Base-by-base conservation (phyloP, 345 rosid species). In the Eutrema japonicum region DNA sequence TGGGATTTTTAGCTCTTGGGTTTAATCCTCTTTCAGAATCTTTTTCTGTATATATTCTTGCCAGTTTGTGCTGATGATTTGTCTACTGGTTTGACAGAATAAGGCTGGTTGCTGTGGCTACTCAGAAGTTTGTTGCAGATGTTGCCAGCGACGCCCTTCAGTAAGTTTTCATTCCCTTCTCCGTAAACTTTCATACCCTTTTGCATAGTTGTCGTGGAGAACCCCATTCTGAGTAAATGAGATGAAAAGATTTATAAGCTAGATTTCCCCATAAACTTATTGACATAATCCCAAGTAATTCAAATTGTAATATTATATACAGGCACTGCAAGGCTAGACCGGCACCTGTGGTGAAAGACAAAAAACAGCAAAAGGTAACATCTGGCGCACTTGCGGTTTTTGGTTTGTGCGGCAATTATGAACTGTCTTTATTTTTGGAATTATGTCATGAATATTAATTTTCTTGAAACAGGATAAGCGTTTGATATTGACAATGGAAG, bases 301-400 rank as follows among this genome's bases (percentile, higher is more conserved):
- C 51, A 12, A 8, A 59, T 43, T 68, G 65, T 76, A 51, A 77
- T 35, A 4, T 7, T 37, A 49, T 10, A 14, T 77, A 75, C 72
- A 92, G 96, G 87, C 96, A 91, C 51, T 94, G 96, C 87, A 89
- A 85, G 86, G 98, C 98, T 69, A 87, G 98, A 72, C 97, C 82
- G 72, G 71, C 90, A 58, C 64, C 96, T 27, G 82, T 92, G 14
- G 92, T 88, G 41, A 94, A 92, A 85, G 99, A 94, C 84, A 94
- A 94, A 82, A 94, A 91, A 84, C 96, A 87, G 84, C 97, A 89
- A 79, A 94, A 94, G 96, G 97, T 94, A 58, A 55, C 78, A 14
- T 43, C 5, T 53, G 8, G 16, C 18, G 9, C 30, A 4, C 3
- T 47, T 64, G 4, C 10, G 6, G 35, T 13, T 42, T 50, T 37